phyloP scores from a whole-genome alignment of 2,329 filamentous ascomycete species.

The Trichoderma breve region DNA sequence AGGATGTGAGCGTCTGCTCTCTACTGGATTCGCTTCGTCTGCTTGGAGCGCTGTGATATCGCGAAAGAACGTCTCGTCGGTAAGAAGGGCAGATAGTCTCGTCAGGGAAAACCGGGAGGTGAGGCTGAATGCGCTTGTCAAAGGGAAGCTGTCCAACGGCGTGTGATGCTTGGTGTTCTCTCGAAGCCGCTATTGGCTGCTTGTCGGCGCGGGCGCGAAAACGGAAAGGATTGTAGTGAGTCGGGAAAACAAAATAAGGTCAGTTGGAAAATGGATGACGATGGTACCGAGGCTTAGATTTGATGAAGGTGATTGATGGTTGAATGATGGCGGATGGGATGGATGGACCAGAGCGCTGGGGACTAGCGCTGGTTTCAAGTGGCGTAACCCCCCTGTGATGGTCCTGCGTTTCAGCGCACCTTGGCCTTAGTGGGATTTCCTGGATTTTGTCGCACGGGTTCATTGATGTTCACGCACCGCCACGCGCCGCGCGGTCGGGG shows the following conservation, averaged over 20 bases:
- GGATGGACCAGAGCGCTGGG: neutral
- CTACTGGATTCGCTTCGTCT: neutral
- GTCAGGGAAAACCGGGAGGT: neutral
- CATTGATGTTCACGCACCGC: constrained; percentile 21
- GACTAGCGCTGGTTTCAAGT: constrained; percentile 11
- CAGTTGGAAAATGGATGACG: constrained; percentile 11
- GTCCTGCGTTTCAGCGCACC: constrained; percentile 3
- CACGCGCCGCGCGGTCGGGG: constrained; percentile 26
- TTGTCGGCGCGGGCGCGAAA: neutral
- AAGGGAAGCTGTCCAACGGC: neutral
- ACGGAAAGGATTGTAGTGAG: neutral
- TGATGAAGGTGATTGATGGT: neutral
- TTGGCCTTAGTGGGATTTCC: neutral
- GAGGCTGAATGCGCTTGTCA: neutral
- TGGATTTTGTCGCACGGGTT: neutral
- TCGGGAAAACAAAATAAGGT: neutral
- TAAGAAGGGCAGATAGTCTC: neutral
- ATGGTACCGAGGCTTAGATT: constrained; percentile 8
- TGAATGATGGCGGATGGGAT: neutral
- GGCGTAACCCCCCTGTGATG: neutral
- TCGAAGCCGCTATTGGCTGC: neutral
- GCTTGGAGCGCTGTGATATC: neutral
- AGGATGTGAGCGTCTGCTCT: neutral
- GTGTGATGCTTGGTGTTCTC: neutral
- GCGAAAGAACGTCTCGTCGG: neutral